Evolutionary conservation across 2,329 filamentous ascomycete species (phyloP).

Genomic region (Pestalotiopsis sp.): DNA sequence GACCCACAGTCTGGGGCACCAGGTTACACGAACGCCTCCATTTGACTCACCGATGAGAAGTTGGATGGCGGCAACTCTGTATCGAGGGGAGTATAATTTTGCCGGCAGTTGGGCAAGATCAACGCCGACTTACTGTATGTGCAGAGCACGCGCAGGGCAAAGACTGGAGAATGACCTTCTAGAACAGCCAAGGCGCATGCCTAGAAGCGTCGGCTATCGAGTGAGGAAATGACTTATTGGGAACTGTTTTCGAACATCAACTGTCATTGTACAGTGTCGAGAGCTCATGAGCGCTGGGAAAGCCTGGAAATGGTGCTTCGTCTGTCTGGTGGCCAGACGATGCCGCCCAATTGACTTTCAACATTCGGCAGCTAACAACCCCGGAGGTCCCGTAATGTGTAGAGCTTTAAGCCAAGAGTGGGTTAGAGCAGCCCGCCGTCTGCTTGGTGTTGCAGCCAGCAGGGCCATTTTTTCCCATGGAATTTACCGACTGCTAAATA

Average conservation of each 20-base stretch:
- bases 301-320: not conserved
- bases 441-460: not conserved
- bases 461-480: not conserved
- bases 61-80: not conserved
- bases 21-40: not conserved
- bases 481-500: constrained; percentile 3
- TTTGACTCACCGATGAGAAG: not conserved
- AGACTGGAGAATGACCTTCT: not conserved
- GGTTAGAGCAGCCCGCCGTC: not conserved
- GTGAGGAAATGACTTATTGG: not conserved
- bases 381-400: not conserved
- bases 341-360: constrained; percentile 1
- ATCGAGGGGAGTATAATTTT: not conserved
- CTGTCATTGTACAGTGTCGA: not conserved
- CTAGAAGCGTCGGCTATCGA: not conserved
- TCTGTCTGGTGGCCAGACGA: not conserved
- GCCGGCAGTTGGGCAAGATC: not conserved
- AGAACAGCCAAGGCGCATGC: not conserved
- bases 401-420: not conserved
- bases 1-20: not conserved
- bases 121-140: not conserved
- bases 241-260: not conserved
- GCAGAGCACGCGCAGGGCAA: not conserved
- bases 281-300: not conserved
- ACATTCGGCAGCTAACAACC: constrained; percentile 1